Conservation (phyloP, 345 rosid genomes). For the Gossypium anomalum region DNA sequence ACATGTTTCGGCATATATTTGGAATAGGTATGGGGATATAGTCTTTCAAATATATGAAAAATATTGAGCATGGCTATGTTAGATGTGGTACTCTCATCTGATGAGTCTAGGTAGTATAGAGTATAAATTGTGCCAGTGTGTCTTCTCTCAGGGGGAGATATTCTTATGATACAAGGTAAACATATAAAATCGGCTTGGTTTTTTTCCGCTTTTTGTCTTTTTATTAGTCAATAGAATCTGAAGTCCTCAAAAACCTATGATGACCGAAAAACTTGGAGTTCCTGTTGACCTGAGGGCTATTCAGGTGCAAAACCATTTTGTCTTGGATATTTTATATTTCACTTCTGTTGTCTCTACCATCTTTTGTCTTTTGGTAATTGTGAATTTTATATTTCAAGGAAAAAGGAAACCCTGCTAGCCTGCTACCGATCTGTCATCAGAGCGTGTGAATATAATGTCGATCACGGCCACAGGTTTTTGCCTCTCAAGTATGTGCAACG, state of each 20-base stretch:
- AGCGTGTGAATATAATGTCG: too few species aligned
- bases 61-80: too few species aligned
- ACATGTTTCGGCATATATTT: too few species aligned
- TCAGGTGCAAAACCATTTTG: background rate
- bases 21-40: too few species aligned
- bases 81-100: too few species aligned
- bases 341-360: background rate
- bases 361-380: background rate
- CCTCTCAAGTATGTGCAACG: too few species aligned
- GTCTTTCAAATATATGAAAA: too few species aligned
- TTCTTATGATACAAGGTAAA: background rate
- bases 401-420: too few species aligned
- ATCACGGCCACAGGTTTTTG: too few species aligned
- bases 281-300: background rate
- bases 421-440: too few species aligned
- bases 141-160: background rate
- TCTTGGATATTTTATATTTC: background rate
- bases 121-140: background rate
- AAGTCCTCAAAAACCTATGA: background rate
- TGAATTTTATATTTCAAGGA: too few species aligned
- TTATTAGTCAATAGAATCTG: background rate
- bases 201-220: background rate
- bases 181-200: background rate
- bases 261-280: background rate
- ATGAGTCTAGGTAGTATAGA: too few species aligned